Base-by-base conservation (phyloP, 768 basidiomycete genomes). In the Hemileccinum rubropunctum region DNA sequence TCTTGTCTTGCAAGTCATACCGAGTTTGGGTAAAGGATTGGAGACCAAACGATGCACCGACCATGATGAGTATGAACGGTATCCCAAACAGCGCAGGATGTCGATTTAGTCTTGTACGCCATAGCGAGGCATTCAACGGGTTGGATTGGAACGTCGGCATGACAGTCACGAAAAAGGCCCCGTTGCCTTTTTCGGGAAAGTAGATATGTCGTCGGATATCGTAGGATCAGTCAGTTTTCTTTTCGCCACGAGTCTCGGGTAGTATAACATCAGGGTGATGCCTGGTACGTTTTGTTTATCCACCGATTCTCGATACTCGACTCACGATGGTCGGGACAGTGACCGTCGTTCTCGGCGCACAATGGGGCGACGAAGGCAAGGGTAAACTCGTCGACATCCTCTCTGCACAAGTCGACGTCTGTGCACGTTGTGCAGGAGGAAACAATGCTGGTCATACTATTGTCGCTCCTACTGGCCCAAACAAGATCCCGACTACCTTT, bases 361-460 rank as follows among this genome's bases (percentile, higher is more conserved):
- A 95, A 63, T 95, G 91, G 91, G 91, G 91, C 40, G 91, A 94
- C 66, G 91, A 93, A 69, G 91, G 91, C 58, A 91, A 91, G 69
- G 92, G 92, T 14, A 98, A 99, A 73, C 83, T 99, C 48, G 97
- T 97, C 51, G 97, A 99, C 68, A 92, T 99, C 64, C 80, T 99
- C 57, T 81, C 94, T 34, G 90, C 88, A 13, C 81, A 95, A 37
- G 78, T 81, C 51, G 97, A 99, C 69, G 68, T 98, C 65, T 98
- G 95, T 62, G 95, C 94, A 17, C 82, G 97, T 41, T 98, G 93
- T 67, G 97, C 97, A 12, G 97, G 97, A 13, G 97, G 97, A 11
- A 98, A 98, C 75, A 99, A 99, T 66, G 97, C 97, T 20, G 97
- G 97, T 2, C 97, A 99, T 72, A 98, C 97, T 20, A 98, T 99